Evolutionary conservation across 2,329 filamentous ascomycete species (phyloP), one percentile per base, ranked within the genome.

Genomic region (Exophiala lecanii-corni): DNA sequence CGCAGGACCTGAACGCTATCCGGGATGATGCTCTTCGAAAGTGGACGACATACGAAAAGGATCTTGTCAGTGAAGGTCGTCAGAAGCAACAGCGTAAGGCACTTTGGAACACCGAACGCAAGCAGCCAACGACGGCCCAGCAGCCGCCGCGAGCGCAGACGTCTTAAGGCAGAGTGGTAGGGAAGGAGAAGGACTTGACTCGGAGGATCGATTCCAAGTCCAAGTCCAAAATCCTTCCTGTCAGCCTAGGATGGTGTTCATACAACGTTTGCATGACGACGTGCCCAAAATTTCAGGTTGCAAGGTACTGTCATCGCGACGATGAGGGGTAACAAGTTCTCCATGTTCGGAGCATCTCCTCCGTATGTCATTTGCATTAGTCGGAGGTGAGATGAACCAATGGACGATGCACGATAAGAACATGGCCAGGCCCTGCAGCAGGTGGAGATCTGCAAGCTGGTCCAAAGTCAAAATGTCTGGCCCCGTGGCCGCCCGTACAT

Each of bases 1-100:
- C 32, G 30, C n/a, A 16, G 9, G 34, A 50, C 7, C 32, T 53
- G 12, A 38, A 49, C 12, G 41, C 45, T n/a, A 23, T 44, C 16
- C 50, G 51, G 17, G 42, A 51, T n/a, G 41, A 50, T 12, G 53
- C 49, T 9, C 26, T 54, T 21, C 35, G 39, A n/a, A 23, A 37
- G 18, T 55, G 50, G 47, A 46, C 43, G 2, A 43, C 40, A 4
- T 25, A 43, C 15, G 50, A 53, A 28, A 44, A 41, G 32, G 42
- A 49, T 19, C 40, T 37, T 26, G 33, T 53, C 13, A 36, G 36
- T 9, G 47, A 53, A 21, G 43, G 41, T 13, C 41, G 44, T 12
- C 36, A 47, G 23, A 47, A 43, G 39, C 38, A 50, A 36, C 33
- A 40, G 25, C 46, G 41, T 30, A n/a, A 17, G 4, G 15, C 18